phyloP scores from a whole-genome alignment of 2,329 filamentous ascomycete species.

The Paraconiothyrium sp. region DNA sequence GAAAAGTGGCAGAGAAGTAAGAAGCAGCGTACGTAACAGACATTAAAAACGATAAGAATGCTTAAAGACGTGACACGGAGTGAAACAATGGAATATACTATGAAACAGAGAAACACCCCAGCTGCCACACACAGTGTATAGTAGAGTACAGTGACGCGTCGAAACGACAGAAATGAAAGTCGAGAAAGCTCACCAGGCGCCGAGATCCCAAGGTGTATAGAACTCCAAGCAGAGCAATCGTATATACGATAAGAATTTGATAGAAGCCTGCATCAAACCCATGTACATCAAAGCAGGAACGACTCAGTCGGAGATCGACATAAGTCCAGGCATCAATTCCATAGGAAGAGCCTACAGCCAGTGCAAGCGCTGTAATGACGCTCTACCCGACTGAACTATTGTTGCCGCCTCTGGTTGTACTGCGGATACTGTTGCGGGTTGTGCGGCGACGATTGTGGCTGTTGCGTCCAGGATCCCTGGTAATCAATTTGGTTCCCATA shows the following conservation, averaged over 20 bases:
- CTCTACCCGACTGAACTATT: constrained; percentile 5
- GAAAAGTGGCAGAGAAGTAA: background rate
- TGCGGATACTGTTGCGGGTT: constrained; percentile 10
- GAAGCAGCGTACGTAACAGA: background rate
- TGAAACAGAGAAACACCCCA: background rate
- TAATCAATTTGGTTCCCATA: constrained; percentile 18
- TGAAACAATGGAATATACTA: background rate
- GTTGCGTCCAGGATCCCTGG: constrained; percentile 14
- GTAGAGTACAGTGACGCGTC: background rate
- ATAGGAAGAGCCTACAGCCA: constrained; percentile 7
- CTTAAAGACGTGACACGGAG: background rate
- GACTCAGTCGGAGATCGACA: constrained; percentile 1
- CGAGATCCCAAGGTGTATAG: constrained; percentile 4
- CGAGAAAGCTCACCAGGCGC: background rate
- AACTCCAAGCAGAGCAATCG: background rate
- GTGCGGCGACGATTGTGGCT: background rate
- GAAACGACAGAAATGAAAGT: background rate
- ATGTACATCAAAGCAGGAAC: background rate
- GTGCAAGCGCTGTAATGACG: background rate
- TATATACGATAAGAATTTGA: too few species aligned
- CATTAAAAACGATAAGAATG: background rate
- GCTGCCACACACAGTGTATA: background rate
- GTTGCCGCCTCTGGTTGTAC: constrained; percentile 8
- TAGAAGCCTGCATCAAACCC: background rate
- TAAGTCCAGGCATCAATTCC: constrained; percentile 1